phyloP scores from a whole-genome alignment of 495 filamentous ascomycete genomes.

The Penicillium egyptiacum region DNA sequence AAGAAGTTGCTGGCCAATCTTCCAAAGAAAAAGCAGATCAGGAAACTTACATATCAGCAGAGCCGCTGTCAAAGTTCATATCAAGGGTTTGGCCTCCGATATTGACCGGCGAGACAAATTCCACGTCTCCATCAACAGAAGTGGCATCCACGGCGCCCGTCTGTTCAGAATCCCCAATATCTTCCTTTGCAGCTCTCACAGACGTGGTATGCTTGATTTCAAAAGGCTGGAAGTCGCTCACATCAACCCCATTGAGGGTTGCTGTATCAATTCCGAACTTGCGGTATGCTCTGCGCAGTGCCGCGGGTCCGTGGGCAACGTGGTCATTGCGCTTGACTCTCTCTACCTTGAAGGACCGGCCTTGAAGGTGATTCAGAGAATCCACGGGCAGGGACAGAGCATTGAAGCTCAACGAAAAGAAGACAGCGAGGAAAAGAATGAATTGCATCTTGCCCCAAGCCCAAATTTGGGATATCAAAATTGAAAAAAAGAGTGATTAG shows the following conservation, averaged over 20 bases:
- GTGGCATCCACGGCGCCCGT: slow-evolving; percentile 59
- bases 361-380: slow-evolving; percentile 24
- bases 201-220: slow-evolving; percentile 20
- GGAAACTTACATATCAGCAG: slow-evolving; percentile 72
- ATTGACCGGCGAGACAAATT: slow-evolving; percentile 69
- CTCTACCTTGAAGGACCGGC: slow-evolving; percentile 59
- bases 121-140: slow-evolving; percentile 60
- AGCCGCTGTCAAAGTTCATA: slow-evolving; percentile 83
- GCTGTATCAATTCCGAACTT: slow-evolving; percentile 56
- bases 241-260: slow-evolving; percentile 28
- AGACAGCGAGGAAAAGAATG: slow-evolving; percentile 30
- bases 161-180: slow-evolving; percentile 31
- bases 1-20: background rate
- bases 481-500: slow-evolving; percentile 12
- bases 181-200: slow-evolving; percentile 14
- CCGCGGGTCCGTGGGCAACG: slow-evolving; percentile 54
- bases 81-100: slow-evolving; percentile 74
- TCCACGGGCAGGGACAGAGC: slow-evolving; percentile 36
- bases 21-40: slow-evolving; percentile 10
- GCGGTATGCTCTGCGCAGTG: slow-evolving; percentile 60
- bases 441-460: slow-evolving; percentile 31
- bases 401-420: slow-evolving; percentile 40
- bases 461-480: slow-evolving; percentile 4
- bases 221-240: slow-evolving; percentile 39
- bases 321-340: slow-evolving; percentile 54